Evolutionary conservation across 257 asterid species (phyloP).

Genomic region (Coffea eugenioides): DNA sequence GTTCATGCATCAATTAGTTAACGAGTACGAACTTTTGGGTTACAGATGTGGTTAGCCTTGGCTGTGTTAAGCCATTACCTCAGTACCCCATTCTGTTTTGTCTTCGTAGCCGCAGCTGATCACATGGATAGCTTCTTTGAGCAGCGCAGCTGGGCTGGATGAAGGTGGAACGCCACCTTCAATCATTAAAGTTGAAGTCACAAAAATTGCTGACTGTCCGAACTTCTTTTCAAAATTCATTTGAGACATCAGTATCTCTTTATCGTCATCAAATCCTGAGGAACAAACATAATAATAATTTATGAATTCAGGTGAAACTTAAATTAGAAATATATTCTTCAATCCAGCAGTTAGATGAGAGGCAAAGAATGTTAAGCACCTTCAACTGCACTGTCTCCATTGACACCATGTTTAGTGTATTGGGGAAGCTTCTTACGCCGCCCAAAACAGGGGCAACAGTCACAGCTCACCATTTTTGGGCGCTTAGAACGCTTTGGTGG

Average conservation of each 20-base stretch:
- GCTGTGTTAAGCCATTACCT: conserved; percentile 41
- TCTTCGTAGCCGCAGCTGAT: conserved; percentile 98
- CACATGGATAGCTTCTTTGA: conserved; percentile 94
- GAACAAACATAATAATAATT: conserved; percentile 18
- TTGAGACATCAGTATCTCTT: conserved; percentile 75
- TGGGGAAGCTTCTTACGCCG: conserved; percentile 63
- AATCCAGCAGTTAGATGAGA: not conserved
- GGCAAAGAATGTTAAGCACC: conserved; percentile 33
- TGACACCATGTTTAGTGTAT: conserved; percentile 47
- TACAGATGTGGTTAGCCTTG: not conserved
- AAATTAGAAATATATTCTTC: not conserved
- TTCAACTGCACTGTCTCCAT: conserved; percentile 52
- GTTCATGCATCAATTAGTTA: not conserved
- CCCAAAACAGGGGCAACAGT: conserved; percentile 90
- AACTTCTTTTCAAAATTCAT: conserved; percentile 95
- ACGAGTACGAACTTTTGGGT: not conserved
- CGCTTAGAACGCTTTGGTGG: conserved; percentile 84
- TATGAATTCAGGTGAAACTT: not conserved
- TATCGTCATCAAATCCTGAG: conserved; percentile 76
- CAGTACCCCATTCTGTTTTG: conserved; percentile 96
- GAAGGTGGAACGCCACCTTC: conserved; percentile 99
- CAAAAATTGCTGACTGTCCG: conserved; percentile 87
- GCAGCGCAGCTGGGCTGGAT: conserved; percentile 92
- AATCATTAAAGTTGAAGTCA: conserved; percentile 83
- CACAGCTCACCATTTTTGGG: conserved; percentile 88